Percentiles rank a stretch among this genome's conserved stretches.
Conservation (phyloP, 2,329 filamentous ascomycete genomes). For the Lasiodiplodia sp. region DNA sequence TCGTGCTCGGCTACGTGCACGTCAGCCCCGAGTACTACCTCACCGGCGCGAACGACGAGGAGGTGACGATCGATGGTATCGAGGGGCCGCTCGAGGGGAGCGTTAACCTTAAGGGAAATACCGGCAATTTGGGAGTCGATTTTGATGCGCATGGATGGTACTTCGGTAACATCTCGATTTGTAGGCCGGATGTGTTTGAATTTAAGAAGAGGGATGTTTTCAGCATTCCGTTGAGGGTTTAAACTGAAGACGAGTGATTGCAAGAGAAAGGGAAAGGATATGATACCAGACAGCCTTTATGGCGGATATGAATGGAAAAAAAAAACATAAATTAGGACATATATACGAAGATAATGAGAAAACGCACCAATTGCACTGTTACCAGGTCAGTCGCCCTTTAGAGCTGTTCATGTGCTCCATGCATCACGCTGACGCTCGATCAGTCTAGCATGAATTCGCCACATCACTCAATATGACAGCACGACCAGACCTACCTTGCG, state of each 20-base stretch:
- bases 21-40: constrained; percentile 72
- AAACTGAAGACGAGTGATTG: neutral
- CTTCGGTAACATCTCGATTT: constrained; percentile 41
- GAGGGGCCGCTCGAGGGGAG: constrained; percentile 34
- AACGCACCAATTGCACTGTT: too few relatives aligned
- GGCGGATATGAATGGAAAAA: neutral
- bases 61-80: constrained; percentile 37
- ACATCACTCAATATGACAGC: too few relatives aligned
- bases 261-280: neutral
- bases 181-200: constrained; percentile 18
- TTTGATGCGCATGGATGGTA: constrained; percentile 45
- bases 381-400: too few relatives aligned
- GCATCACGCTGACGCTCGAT: too few relatives aligned
- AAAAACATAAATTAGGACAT: neutral
- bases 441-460: too few relatives aligned
- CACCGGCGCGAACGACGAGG: constrained; percentile 36
- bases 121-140: constrained; percentile 40
- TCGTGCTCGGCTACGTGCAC: constrained; percentile 67
- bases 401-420: too few relatives aligned
- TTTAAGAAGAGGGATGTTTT: constrained; percentile 19
- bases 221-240: neutral
- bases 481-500: too few relatives aligned
- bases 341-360: neutral
- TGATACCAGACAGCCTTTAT: neutral
- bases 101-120: constrained; percentile 41